phyloP scores from a whole-genome alignment of 1,139 yeast species.

The Scheffersomyces parashehatae region DNA sequence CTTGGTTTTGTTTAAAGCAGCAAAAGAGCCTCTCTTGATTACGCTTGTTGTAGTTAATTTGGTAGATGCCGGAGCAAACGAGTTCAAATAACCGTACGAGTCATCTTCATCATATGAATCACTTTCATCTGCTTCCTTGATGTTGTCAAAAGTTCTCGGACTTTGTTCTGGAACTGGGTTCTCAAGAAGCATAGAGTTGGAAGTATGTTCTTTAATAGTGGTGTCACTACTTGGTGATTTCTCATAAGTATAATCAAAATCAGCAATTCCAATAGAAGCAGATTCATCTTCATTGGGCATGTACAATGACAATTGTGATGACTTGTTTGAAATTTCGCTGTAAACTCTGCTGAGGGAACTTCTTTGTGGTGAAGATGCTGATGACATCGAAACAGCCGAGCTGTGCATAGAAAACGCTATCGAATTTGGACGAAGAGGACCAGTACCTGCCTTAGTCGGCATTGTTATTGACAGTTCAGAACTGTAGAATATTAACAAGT shows the following conservation, averaged over 20 bases:
- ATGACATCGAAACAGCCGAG: not conserved
- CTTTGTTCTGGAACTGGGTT: not conserved
- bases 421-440: not conserved
- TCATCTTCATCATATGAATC: conserved; percentile 15
- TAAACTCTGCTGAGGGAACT: not conserved
- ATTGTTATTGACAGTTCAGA: not conserved
- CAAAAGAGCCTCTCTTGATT: not conserved
- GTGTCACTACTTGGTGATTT: not conserved
- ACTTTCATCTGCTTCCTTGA: not conserved
- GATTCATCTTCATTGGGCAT: conserved; percentile 4
- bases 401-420: not conserved
- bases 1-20: not conserved
- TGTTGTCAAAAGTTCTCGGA: not conserved
- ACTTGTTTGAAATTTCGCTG: conserved; percentile 9
- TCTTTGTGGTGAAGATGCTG: not conserved
- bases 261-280: conserved; percentile 1
- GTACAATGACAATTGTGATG: conserved; percentile 12
- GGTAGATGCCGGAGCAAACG: conserved; percentile 11
- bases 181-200: not conserved
- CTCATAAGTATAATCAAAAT: not conserved
- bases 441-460: not conserved
- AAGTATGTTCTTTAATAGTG: not conserved
- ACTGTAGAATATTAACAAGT: conserved; percentile 13
- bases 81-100: conserved; percentile 13
- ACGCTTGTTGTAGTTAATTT: conserved; percentile 2